Base-by-base conservation (phyloP, 148 eudicot species). In the Persicaria tinctoria region DNA sequence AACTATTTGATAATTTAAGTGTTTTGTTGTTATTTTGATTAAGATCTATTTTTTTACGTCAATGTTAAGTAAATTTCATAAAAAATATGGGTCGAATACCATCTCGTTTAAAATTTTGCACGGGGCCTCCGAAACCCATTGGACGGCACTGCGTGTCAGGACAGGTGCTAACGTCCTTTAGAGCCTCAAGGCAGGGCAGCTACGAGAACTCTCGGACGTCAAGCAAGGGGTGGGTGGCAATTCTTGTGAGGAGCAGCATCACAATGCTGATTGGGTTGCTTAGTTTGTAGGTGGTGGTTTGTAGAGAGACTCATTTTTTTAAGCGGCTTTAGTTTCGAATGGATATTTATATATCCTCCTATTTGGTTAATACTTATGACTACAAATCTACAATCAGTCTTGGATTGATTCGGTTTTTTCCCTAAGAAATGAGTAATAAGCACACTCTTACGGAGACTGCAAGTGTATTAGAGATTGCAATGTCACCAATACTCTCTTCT, bases 181-280 rank as follows among this genome's bases (percentile, higher is more conserved):
- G 70, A 64, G 84, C 46, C 17, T 41, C 46, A 46, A n/a, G 70
- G 1, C 70, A 64, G 12, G 47, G 70, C 1, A 64, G 41, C 68
- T 27, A 27, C 70, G 70, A 64, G 46, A 46, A 1, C 13, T 46
- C 70, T 41, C 83, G 79, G 70, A 83, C 78, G 73, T 87, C 57
- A 66, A 80, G 8, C 79, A 56, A 18, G 56, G 88, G 88, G 73
- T 90, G 90, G 87, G 77, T 86, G 76, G 69, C 86, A 68, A 85
- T 86, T 59, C 86, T 91, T 20, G 73, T 86, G 51, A 83, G 86
- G 77, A 85, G 89, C 60, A 74, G 89, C 72, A 32, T 90, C 59
- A 89, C 88, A 18, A 85, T 87, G 88, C 78, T 87, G 71, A 85
- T 91, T 55, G 85, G 89, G 17, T 75, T 89, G 70, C 70, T 64